Conservation (phyloP, 257 asterid species). For the Sherardia arvensis region DNA sequence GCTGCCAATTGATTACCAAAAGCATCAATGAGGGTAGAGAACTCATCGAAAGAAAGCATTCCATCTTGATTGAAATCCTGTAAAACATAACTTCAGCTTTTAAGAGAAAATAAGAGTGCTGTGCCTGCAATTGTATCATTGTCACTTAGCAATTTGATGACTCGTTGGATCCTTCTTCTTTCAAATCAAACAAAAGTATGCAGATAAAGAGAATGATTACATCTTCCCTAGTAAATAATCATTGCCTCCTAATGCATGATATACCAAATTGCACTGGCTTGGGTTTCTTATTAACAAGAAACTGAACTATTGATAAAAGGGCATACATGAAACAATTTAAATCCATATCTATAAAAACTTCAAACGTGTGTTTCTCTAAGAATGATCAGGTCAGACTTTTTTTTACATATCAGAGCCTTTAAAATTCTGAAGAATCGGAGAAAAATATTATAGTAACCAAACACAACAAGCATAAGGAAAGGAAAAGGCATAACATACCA, state of each 20-base stretch:
- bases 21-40: constrained; percentile 75
- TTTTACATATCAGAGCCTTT: background rate
- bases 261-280: background rate
- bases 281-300: background rate
- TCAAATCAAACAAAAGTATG: background rate
- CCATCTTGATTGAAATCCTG: constrained; percentile 94
- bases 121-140: background rate
- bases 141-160: background rate
- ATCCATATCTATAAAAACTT: background rate
- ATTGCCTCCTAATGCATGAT: background rate
- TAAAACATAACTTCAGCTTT: constrained; percentile 14
- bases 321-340: background rate
- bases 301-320: background rate
- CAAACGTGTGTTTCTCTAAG: background rate
- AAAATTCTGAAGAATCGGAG: background rate
- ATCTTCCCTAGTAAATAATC: background rate
- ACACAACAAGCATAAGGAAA: background rate
- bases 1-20: constrained; percentile 92
- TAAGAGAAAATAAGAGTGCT: background rate
- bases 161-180: background rate
- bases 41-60: constrained; percentile 60
- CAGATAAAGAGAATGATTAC: constrained; percentile 1
- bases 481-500: constrained; percentile 48
- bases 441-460: background rate
- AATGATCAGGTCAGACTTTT: background rate